Evolutionary conservation across 345 rosid species (phyloP).

Genomic region (Linum trigynum): DNA sequence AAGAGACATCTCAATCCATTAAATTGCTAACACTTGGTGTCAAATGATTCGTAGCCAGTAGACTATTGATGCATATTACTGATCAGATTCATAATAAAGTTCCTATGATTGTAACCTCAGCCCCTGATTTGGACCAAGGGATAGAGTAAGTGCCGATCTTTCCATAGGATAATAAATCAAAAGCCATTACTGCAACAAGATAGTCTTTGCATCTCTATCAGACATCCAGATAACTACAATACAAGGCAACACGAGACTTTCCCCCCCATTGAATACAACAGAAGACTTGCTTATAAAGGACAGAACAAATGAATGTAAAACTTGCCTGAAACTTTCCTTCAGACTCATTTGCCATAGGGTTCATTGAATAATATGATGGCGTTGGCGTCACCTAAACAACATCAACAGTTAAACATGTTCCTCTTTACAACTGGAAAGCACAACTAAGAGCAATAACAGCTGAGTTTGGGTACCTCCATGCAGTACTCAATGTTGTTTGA

Average conservation of each 20-base stretch:
- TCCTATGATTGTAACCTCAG: neutral
- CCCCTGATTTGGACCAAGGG: neutral
- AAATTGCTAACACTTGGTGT: neutral
- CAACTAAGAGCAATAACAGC: conserved; percentile 4
- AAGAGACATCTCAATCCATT: neutral
- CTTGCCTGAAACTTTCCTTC: conserved; percentile 33
- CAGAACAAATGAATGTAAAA: conserved; percentile 6
- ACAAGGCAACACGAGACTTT: neutral
- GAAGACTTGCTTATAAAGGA: no score
- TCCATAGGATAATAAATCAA: neutral
- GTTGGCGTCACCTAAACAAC: conserved; percentile 34
- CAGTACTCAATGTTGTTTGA: conserved; percentile 41
- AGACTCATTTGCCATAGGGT: conserved; percentile 13
- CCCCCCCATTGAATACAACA: no score
- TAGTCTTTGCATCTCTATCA: neutral
- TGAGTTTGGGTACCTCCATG: conserved; percentile 40
- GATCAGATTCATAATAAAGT: neutral
- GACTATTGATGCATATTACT: neutral
- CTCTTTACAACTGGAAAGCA: conserved; percentile 3
- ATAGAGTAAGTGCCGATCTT: no score
- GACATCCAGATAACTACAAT: neutral
- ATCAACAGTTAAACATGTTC: neutral
- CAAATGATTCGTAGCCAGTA: neutral
- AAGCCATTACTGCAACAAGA: neutral
- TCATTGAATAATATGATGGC: conserved; percentile 8